Evolutionary conservation across 257 asterid genomes (phyloP).

Genomic region (Handroanthus guayacan): DNA sequence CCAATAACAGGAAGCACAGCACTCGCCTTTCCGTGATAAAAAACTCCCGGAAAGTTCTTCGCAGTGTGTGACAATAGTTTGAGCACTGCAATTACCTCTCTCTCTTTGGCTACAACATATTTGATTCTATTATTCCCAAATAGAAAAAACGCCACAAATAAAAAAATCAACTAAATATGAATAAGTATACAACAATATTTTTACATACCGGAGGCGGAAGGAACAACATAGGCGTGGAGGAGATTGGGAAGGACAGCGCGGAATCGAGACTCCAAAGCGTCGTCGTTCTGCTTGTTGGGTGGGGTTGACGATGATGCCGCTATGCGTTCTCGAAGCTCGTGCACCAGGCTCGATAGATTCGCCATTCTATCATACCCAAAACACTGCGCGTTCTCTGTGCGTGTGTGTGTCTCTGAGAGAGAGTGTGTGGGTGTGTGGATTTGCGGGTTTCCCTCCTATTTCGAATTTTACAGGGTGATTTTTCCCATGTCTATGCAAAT

Average conservation of each 20-base stretch:
- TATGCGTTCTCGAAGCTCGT: constrained; percentile 89
- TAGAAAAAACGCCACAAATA: not conserved
- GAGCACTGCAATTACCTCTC: constrained; percentile 82
- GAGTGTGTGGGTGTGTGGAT: not conserved
- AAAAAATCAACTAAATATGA: not conserved
- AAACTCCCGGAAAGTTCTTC: constrained; percentile 82
- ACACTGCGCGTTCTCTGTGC: not conserved
- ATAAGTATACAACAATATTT: not conserved
- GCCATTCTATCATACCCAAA: constrained; percentile 53
- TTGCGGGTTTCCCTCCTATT: not conserved
- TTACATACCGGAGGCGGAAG: constrained; percentile 65
- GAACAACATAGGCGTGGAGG: constrained; percentile 69
- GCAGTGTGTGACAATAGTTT: constrained; percentile 75
- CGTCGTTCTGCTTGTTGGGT: constrained; percentile 67
- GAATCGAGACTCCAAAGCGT: constrained; percentile 77
- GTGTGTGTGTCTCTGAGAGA: not conserved
- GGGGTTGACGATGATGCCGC: constrained; percentile 77
- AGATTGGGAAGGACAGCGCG: constrained; percentile 91
- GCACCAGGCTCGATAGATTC: constrained; percentile 78
- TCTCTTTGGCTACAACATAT: constrained; percentile 61
- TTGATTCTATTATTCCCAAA: not conserved
- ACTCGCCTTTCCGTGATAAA: constrained; percentile 76
- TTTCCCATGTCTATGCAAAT: too few species aligned
- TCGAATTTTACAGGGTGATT: not conserved
- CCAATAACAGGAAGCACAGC: constrained; percentile 82